phyloP scores from a whole-genome alignment of 495 filamentous ascomycete genomes.

The Copromyces sp. region DNA sequence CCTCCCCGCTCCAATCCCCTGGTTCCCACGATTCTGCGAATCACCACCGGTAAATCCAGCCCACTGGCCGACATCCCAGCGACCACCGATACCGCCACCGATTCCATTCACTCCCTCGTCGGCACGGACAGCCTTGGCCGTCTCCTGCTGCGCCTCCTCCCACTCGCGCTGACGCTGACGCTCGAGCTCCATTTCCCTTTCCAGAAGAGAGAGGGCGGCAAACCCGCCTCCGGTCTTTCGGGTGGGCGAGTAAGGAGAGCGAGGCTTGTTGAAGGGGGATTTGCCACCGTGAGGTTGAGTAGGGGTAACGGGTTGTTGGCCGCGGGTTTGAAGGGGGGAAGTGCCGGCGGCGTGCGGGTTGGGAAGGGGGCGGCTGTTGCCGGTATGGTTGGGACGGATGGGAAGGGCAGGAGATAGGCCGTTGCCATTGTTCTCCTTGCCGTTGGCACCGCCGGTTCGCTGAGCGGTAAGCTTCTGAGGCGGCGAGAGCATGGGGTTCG shows the following conservation, averaged over 20 bases:
- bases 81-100: constrained; percentile 46
- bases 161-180: constrained; percentile 87
- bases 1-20: constrained; percentile 63
- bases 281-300: background rate
- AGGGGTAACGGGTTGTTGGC: background rate
- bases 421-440: background rate
- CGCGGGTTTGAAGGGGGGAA: background rate
- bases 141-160: constrained; percentile 81
- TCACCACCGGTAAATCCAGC: constrained; percentile 74
- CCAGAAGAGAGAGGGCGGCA: constrained; percentile 73
- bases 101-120: constrained; percentile 42
- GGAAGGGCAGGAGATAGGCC: background rate
- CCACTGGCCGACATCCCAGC: constrained; percentile 86
- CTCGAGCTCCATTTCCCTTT: constrained; percentile 94
- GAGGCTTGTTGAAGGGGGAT: background rate
- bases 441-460: constrained; percentile 23
- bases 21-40: constrained; percentile 61
- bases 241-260: constrained; percentile 33
- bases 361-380: constrained; percentile 51
- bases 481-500: constrained; percentile 16
- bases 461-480: constrained; percentile 22
- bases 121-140: constrained; percentile 44
- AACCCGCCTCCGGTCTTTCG: constrained; percentile 58
- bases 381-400: constrained; percentile 8
- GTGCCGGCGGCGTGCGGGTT: constrained; percentile 29